Evolutionary conservation across 768 basidiomycete species (phyloP), one percentile per base, ranked within the genome.

Genomic region (Leccinum olivaceopallidum): DNA sequence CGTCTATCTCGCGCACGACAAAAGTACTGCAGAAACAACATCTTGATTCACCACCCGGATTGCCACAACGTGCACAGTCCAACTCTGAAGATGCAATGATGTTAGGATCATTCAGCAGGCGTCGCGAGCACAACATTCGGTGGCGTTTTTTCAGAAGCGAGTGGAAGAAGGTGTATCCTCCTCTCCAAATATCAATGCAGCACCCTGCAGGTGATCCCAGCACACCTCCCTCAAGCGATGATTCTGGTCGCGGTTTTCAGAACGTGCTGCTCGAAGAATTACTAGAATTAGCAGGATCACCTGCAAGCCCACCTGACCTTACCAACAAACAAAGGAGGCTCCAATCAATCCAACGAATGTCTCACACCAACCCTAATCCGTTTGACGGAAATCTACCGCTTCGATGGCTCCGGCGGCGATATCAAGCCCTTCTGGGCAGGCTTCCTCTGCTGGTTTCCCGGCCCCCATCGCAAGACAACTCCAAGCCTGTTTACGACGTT

Each of bases 121-220:
- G 91, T 37, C 82, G 90, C 49, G 83, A 91, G 70, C 79, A 85
- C 53, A 93, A 94, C 72, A 79, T 86, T 51, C 84, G 85, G 22
- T 84, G 87, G 85, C 83, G 85, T 22, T 89, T 80, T 67, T 91
- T 85, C 72, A 74, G 70, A 16, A 65, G 62, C 10, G 83, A 90
- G 68, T 77, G 77, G 63, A 81, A 77, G 65, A 87, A 85, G 64
- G 73, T 87, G 24, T 67, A 74, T 4, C 85, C 86, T 26, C 90
- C 92, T 7, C 70, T 92, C n/a, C 77, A 85, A 63, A 67, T 83
- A 16, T 70, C 71, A n/a, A 64, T 76, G 39, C 64, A 59, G n/a
- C 36, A 65, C 51, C 59, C 56, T 61, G 51, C 36, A 53, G 24
- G 32, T n/a, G 57, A 61, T 14, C 20, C 28, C 52, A 50, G 55